Base-by-base conservation (phyloP, 2,329 filamentous ascomycete genomes). In the Xylaria sp. region DNA sequence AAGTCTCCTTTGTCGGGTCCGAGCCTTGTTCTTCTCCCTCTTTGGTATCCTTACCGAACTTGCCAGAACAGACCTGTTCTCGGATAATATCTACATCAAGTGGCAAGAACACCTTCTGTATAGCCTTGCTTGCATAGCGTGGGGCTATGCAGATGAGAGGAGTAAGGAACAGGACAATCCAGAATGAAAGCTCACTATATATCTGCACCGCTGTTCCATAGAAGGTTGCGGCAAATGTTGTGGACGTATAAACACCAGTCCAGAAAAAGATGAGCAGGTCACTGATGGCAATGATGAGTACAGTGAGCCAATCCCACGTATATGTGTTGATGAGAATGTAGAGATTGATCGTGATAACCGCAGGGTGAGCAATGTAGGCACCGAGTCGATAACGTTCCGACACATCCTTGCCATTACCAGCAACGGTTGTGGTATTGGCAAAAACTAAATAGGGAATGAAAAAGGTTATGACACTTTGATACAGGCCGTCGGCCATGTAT, bases 271-370 rank as follows among this genome's bases (percentile, higher is more conserved):
- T 89, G 75, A 98, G 88, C 34, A 98, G 79, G 70, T 92, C 92
- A 81, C 94, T 97, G 79, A 98, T 87, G 27, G 82, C 81, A 60
- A 97, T 91, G 70, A 98, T 91, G 67, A 97, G 83, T 24, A 94
- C 81, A 82, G 97, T 97, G 75, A 99, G 85, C 95, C 95, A 99
- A 79, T 99, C 96, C 96, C 96, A 99, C 69, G 95, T 89, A 80
- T 97, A 98, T 0, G 93, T 97, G 81, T 99, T 99, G 83, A 98
- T 90, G 72, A 99, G 84, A 73, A 99, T 93, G 83, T 98, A 99
- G 67, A 91, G 83, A 80, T 99, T 99, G 84, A 97, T 97, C 48
- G 93, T 91, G 73, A 97, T 83, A 67, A 99, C 90, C 6, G 93
- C 90, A 14, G 93, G 92, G 65, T 93, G 93, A 2, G 90, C 94